Percentiles rank a stretch among this genome's conserved stretches.
phyloP scores from a whole-genome alignment of 371 early-diverging fungal species.

The Syncephalastrum contaminatum region DNA sequence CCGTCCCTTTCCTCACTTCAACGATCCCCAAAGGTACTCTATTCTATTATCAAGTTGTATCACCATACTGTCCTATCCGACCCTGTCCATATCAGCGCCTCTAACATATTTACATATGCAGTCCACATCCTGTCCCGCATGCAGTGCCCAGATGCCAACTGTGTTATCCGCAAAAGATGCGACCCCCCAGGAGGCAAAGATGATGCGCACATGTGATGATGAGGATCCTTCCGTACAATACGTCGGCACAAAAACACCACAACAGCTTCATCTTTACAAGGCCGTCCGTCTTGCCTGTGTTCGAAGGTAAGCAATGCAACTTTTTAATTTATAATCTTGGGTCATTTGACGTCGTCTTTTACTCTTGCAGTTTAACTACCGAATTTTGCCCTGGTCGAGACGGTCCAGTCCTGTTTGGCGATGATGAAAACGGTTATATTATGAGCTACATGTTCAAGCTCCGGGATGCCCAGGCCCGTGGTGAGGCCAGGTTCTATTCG shows the following conservation, averaged over 20 bases:
- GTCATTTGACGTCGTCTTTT: neutral
- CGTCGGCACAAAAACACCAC: slow-evolving; percentile 51
- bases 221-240: slow-evolving; percentile 47
- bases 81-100: too few species aligned
- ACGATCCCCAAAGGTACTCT: slow-evolving; percentile 5
- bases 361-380: slow-evolving; percentile 52
- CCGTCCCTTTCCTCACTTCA: slow-evolving; percentile 15
- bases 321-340: too few species aligned
- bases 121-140: slow-evolving; percentile 40
- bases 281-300: slow-evolving; percentile 61
- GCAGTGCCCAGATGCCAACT: slow-evolving; percentile 45
- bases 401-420: slow-evolving; percentile 74
- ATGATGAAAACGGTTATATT: slow-evolving; percentile 70
- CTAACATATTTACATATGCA: neutral
- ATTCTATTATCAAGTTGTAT: neutral
- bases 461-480: slow-evolving; percentile 69
- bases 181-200: slow-evolving; percentile 29
- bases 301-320: slow-evolving; percentile 42
- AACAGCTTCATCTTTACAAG: slow-evolving; percentile 50
- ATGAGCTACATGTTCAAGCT: slow-evolving; percentile 75
- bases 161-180: slow-evolving; percentile 22
- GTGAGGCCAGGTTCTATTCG: slow-evolving; percentile 64
- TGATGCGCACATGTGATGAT: slow-evolving; percentile 43
- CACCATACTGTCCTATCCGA: too few species aligned
- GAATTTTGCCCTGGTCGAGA: slow-evolving; percentile 73